A percentile compares a stretch with the other conserved stretches of the same genome.
Conservation (phyloP, 2,329 filamentous ascomycete species). For the Talaromyces sp. region DNA sequence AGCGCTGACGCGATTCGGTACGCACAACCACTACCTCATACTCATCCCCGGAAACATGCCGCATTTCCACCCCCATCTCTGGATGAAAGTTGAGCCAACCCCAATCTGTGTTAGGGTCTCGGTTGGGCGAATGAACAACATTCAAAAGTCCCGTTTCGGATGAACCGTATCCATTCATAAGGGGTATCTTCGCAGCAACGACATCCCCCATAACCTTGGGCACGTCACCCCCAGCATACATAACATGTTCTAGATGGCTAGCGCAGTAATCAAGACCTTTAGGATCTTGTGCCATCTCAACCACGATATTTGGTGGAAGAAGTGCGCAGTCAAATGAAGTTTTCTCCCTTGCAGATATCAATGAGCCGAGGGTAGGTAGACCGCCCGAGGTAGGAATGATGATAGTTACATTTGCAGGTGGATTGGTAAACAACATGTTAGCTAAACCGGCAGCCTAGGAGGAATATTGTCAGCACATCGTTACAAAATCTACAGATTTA, state of each 20-base stretch:
- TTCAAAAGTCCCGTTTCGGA: slow-evolving; percentile 33
- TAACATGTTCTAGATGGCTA: slow-evolving; percentile 32
- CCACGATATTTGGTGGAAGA: slow-evolving; percentile 29
- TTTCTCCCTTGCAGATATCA: not conserved
- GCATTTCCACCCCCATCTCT: slow-evolving; percentile 26
- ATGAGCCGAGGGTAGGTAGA: slow-evolving; percentile 6
- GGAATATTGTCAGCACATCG: not conserved
- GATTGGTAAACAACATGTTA: not conserved
- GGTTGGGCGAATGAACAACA: slow-evolving; percentile 15
- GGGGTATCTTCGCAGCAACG: slow-evolving; percentile 36
- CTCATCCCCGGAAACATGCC: slow-evolving; percentile 26
- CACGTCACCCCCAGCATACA: slow-evolving; percentile 43
- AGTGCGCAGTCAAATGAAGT: not conserved
- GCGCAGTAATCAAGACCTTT: slow-evolving; percentile 29
- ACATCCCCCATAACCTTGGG: slow-evolving; percentile 39
- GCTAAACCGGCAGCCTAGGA: not conserved
- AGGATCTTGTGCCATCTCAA: slow-evolving; percentile 35
- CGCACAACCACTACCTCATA: slow-evolving; percentile 41
- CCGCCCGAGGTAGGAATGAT: slow-evolving; percentile 16
- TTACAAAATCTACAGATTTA: not conserved
- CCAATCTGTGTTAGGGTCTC: slow-evolving; percentile 32
- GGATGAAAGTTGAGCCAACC: slow-evolving; percentile 40
- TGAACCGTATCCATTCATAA: slow-evolving; percentile 40
- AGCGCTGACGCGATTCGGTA: slow-evolving; percentile 16
- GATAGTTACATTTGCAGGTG: slow-evolving; percentile 11